Conservation (phyloP, 345 rosid species). For the Camelina laxa region DNA sequence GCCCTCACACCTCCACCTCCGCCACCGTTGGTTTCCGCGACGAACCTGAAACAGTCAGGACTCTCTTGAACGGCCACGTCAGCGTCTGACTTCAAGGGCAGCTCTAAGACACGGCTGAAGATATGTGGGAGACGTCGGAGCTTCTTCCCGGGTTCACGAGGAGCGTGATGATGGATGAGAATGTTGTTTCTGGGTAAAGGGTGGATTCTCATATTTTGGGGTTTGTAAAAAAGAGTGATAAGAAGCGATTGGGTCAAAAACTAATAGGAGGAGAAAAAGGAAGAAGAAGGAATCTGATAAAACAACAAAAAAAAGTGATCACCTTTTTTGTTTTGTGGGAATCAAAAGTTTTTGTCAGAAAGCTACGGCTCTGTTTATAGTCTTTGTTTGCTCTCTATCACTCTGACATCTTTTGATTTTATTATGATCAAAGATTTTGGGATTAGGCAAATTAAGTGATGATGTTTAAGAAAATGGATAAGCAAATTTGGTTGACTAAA, state of each 20-base stretch:
- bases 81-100: conserved; percentile 84
- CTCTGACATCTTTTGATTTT: not conserved
- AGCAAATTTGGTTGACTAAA: conserved; percentile 2
- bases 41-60: conserved; percentile 76
- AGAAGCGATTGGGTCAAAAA: conserved; percentile 13
- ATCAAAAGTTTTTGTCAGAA: not conserved
- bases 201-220: conserved; percentile 66
- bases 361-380: conserved; percentile 22
- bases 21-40: conserved; percentile 71
- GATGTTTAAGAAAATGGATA: not conserved
- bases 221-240: conserved; percentile 9
- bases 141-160: conserved; percentile 51
- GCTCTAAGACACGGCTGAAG: conserved; percentile 79
- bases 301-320: not conserved
- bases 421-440: not conserved
- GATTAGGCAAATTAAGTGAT: not conserved
- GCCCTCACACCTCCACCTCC: conserved; percentile 67
- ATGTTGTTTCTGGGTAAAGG: conserved; percentile 67
- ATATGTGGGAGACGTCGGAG: conserved; percentile 86
- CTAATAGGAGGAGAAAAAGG: not conserved
- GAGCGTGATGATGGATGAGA: conserved; percentile 47
- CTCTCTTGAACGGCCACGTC: conserved; percentile 75
- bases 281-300: not conserved
- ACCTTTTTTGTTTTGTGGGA: not conserved
- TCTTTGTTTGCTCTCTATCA: no score